Evolutionary conservation across 352 stramenopile species (phyloP), one percentile per base, ranked within the genome.

Genomic region (Globisporangium nunn): DNA sequence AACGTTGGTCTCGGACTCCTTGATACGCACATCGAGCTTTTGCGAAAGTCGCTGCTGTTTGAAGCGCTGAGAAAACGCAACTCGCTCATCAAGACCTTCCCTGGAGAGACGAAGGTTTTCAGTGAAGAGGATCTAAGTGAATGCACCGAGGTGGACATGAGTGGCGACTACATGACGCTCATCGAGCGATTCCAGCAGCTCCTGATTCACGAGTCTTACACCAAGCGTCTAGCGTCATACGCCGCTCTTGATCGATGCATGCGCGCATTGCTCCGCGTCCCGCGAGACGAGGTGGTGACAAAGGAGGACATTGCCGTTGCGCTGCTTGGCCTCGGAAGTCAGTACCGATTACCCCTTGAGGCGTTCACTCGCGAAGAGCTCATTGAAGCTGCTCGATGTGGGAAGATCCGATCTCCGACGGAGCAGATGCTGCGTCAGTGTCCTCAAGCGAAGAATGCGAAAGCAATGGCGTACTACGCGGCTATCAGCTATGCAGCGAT

Each of bases 351-450:
- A 0, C 78, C 81, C 7, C 41, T 80, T 2, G 76, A 87, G 47
- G 81, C 78, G 6, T 91, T 91, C 51, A 87, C 76, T 2, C 66
- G 56, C 3, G 74, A 88, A n/a, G 81, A 91, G 55, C 63, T 91
- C 4, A 23, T 70, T 14, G 61, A 70, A 43, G 81, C 78, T 2
- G 71, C 75, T 4, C 62, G 31, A 0, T 31, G 57, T 33, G 70
- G 76, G 3, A 75, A 74, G 29, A 91, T 88, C 59, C 74, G 71
- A 40, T 73, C 68, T 0, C 75, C 81, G 23, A 75, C 66, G 0
- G 61, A 85, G 23, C 53, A 63, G 31, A 76, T 88, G 58, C 64
- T 87, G 0, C 52, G 59, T 6, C 69, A 63, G 7, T 90, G 77
- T 33, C 75, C 80, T 2, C 53, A 58, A 0, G 80, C 72, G 1